A percentile compares a stretch with the other conserved stretches of the same genome.
Evolutionary conservation across 2,329 filamentous ascomycete genomes (phyloP).

Genomic region (Colletotrichum sp.): DNA sequence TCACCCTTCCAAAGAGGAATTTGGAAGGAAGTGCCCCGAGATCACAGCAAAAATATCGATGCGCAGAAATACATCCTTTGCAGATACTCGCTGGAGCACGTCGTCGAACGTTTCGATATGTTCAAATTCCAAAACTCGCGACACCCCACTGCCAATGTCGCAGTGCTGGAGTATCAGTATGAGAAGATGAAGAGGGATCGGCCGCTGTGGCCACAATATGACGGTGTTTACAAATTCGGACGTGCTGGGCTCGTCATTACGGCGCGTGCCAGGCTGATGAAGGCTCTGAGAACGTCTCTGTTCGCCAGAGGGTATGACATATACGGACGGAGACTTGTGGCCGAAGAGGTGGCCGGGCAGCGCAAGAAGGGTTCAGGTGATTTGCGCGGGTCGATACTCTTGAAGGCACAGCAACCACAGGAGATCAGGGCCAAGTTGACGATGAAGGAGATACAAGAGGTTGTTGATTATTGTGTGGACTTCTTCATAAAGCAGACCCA

Average conservation of each 20-base stretch:
- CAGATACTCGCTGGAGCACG: not conserved
- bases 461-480: not conserved
- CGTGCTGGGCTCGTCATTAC: not conserved
- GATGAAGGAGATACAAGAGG: not conserved
- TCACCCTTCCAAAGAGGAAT: not conserved
- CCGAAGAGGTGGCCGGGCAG: not conserved
- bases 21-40: not conserved
- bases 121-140: not conserved
- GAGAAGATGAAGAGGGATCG: not conserved
- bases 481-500: not conserved
- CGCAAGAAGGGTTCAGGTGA: not conserved
- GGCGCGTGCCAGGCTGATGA: not conserved
- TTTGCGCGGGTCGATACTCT: not conserved
- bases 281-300: not conserved
- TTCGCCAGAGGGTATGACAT: not conserved
- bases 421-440: not conserved
- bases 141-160: not conserved
- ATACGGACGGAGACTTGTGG: not conserved
- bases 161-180: not conserved
- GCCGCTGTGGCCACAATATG: not conserved
- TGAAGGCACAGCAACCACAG: not conserved
- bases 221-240: not conserved
- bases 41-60: not conserved
- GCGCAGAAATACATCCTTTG: not conserved
- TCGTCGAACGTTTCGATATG: not conserved